Base-by-base conservation (phyloP, 2,329 filamentous ascomycete species). In the Berkeleyomyces rouxiae region DNA sequence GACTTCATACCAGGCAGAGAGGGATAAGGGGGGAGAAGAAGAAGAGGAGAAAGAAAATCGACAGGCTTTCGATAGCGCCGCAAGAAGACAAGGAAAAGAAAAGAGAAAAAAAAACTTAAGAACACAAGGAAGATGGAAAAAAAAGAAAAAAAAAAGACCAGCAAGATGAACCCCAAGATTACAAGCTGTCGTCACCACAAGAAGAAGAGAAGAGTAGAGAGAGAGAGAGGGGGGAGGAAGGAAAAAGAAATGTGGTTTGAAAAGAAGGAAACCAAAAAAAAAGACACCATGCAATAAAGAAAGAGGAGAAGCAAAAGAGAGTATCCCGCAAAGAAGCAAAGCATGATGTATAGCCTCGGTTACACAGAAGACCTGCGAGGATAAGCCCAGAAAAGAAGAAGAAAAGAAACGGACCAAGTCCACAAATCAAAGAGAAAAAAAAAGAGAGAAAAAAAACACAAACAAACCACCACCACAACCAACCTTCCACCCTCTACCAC, bases 301-400 rank as follows among this genome's bases (percentile, higher is more conserved):
- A 65, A 62, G 66, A 66, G 64, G 63, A 67, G 59, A 64, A 67
- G 51, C 31, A 33, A 31, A 37, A 59, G n/a, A 31, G 57, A 59
- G 57, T 46, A 46, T 42, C 51, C 33, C 51, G 36, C 36, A 55
- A 37, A 55, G 3, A 59, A 59, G 40, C 23, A 9, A 58, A 40
- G 46, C 16, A 51, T 51, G 33, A 47, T 51, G 9, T 13, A 51
- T 23, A 23, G 23, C 23, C 23, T 23, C 23, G 2, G 23, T 23
- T 23, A 23, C 23, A 23, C 23, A 23, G 23, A 23, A 23, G 23
- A 23, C 23, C 33, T 51, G 46, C n/a, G n/a, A 23, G 9, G 33
- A 51, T n/a, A 51, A 51, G 16, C 46, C n/a, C n/a, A 23, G 23
- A 23, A 23, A 61, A 63, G 61, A 57, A 62, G 66, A 61, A 59